A percentile compares a stretch with the other conserved stretches of the same genome.
These are phyloP conservation scores for Hirsutella rhossiliensis DNA, from an alignment of 2,329 filamentous ascomycete species.

Conservation along the genomic window DNA sequence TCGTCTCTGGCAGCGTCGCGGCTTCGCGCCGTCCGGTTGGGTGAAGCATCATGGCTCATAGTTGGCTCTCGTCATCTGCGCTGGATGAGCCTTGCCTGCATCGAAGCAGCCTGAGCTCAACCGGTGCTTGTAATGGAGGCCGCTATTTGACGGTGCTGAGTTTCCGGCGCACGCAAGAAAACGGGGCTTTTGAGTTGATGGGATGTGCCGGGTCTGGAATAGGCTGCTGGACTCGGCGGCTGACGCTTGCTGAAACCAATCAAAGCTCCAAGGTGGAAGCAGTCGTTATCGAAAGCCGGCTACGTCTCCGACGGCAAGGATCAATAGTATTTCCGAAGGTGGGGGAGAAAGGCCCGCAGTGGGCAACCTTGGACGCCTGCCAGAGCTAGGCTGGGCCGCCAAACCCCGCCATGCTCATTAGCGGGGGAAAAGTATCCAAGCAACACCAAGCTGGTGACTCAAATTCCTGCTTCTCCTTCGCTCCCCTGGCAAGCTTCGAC, in stretches of 20 bases:
- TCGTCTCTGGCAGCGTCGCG: not conserved
- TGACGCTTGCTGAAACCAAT: no score
- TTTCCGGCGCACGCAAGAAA: not conserved
- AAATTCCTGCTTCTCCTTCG: not conserved
- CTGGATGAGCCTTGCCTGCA: conserved; percentile 16
- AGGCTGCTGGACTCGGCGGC: not conserved
- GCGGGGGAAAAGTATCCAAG: not conserved
- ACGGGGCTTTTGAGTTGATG: not conserved
- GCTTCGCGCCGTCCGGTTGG: conserved; percentile 1
- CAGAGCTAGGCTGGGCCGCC: not conserved
- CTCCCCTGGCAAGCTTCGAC: not conserved
- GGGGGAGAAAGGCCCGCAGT: no score
- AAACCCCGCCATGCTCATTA: not conserved
- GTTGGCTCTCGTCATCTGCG: conserved; percentile 24
- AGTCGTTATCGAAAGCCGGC: no score
- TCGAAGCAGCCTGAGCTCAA: conserved; percentile 14
- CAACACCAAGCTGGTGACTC: not conserved
- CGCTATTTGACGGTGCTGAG: not conserved
- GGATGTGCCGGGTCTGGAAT: not conserved
- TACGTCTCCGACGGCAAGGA: not conserved
- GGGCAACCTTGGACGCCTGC: not conserved
- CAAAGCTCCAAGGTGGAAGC: no score
- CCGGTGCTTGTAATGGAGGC: conserved; percentile 10
- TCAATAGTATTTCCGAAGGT: conserved; percentile 4
- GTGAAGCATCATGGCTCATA: conserved; percentile 36